phyloP scores from a whole-genome alignment of 495 filamentous ascomycete genomes.

The Neurospora discreta region DNA sequence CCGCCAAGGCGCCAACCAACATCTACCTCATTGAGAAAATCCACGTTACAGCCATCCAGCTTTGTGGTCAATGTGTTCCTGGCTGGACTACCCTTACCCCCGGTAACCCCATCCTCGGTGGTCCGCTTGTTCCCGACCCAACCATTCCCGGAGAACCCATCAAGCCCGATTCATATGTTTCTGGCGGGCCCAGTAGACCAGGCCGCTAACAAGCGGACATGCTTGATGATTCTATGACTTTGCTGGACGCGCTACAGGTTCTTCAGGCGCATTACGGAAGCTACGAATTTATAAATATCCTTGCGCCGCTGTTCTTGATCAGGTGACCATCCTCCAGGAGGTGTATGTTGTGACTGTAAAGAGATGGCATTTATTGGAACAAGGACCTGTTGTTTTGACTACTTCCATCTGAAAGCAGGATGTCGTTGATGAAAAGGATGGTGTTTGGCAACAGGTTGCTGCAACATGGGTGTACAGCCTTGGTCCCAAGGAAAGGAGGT shows the following conservation, averaged over 20 bases:
- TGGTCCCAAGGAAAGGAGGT: slow-evolving; percentile 45
- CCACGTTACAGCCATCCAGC: slow-evolving; percentile 13
- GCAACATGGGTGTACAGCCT: slow-evolving; percentile 27
- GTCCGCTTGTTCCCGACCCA: slow-evolving; percentile 19
- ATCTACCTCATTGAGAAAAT: slow-evolving; percentile 14
- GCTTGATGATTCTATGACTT: slow-evolving; percentile 1
- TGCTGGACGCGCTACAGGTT: slow-evolving; percentile 7
- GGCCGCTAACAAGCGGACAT: slow-evolving; percentile 1
- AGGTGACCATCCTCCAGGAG: slow-evolving; percentile 10
- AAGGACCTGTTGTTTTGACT: slow-evolving; percentile 8
- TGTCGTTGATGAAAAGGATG: neutral
- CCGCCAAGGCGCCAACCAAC: slow-evolving; percentile 8
- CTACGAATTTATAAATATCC: slow-evolving; percentile 9
- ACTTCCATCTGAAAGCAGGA: slow-evolving; percentile 6
- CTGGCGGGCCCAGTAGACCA: slow-evolving; percentile 5
- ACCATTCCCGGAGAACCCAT: slow-evolving; percentile 19
- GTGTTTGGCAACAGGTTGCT: neutral
- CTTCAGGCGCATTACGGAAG: slow-evolving; percentile 13
- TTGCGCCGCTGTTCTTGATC: slow-evolving; percentile 8
- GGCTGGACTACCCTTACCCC: slow-evolving; percentile 17
- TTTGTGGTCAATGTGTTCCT: slow-evolving; percentile 10
- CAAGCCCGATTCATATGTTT: slow-evolving; percentile 5
- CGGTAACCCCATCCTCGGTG: slow-evolving; percentile 20
- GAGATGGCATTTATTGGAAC: slow-evolving; percentile 13
- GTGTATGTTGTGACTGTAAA: slow-evolving; percentile 7